These are phyloP conservation scores for Berberis thunbergii DNA, from an alignment of 164 flowering plant species.

Conservation along the genomic window DNA sequence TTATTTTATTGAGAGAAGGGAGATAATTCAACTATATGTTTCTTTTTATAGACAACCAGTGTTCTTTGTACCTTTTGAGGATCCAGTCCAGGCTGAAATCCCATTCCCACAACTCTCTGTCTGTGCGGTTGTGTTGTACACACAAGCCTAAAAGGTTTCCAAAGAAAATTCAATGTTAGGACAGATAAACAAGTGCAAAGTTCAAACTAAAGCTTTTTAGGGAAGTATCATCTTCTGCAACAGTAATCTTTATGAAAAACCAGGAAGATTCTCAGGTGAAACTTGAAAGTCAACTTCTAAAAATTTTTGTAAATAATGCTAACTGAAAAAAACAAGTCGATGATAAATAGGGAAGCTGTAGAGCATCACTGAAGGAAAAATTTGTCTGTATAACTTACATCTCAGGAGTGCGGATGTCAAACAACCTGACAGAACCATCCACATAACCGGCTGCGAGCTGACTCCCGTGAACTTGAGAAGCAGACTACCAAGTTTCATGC, in stretches of 20 bases:
- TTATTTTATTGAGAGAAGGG: too few relatives aligned
- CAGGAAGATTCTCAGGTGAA: background rate
- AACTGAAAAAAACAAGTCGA: background rate
- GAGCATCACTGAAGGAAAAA: background rate
- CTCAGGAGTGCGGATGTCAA: slow-evolving; percentile 81
- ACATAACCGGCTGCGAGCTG: slow-evolving; percentile 84
- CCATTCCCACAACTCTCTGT: slow-evolving; percentile 71
- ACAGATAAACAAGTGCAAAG: too few relatives aligned
- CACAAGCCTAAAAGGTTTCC: slow-evolving; percentile 46
- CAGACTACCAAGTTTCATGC: slow-evolving; percentile 44
- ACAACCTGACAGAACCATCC: slow-evolving; percentile 83
- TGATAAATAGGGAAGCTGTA: background rate
- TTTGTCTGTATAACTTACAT: slow-evolving; percentile 32
- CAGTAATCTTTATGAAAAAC: background rate
- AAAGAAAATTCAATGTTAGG: background rate
- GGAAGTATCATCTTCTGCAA: too few relatives aligned
- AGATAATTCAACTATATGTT: too few relatives aligned
- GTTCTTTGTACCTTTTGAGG: slow-evolving; percentile 48
- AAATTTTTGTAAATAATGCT: background rate
- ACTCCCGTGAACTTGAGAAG: slow-evolving; percentile 94
- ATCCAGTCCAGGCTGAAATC: slow-evolving; percentile 94
- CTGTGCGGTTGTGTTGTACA: slow-evolving; percentile 57
- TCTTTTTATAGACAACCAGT: too few relatives aligned
- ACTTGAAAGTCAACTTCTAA: too few relatives aligned
- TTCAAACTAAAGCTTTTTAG: background rate